Base-by-base conservation (phyloP, 192 early-diverging fungal species). In the Oehlia diaphana region DNA sequence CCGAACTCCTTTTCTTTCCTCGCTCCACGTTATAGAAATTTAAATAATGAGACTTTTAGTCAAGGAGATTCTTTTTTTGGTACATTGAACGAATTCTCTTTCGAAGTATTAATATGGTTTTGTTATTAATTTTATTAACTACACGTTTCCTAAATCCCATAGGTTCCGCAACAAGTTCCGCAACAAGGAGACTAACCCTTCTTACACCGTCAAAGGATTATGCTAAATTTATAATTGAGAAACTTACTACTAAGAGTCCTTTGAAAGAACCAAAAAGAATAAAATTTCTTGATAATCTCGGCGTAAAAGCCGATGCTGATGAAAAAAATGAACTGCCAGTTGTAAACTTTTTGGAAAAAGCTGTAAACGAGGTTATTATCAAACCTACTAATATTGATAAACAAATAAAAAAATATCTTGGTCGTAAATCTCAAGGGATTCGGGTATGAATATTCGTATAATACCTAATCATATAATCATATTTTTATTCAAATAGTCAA, bases 21-120 rank as follows among this genome's bases (percentile, higher is more conserved):
- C 23, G 68, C 68, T 10, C 68, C 68, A 42, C 33, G 23, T 23
- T 70, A 70, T 44, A 33, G n/a, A 1, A 39, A 70, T 9, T 70
- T 70, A 2, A 9, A 70, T 16, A 26, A 26, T 26, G n/a, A 39
- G 47, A 70, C 68, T 70, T n/a, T 70, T 70, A 39, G 68, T 39
- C 39, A 70, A 70, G 68, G 68, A 39, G 68, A 70, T 9, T 70
- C 68, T 44, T 70, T 33, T 33, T 70, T 70, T 37, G 68, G 68
- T 70, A 70, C 4, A 14, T 16, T 33, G 10, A 47, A 47, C 44
- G 37, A 7, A 7, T 39, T 39, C 7, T 39, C 7, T 47, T 47
- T 47, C 1, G 9, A 47, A 12, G 0, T 9, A 2, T 47, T 39
- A 39, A 47, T 12, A 4, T 47, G 44, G 9, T 26, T 47, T 47